Conservation (phyloP, 2,329 filamentous ascomycete species). For the Cytospora chrysosperma region DNA sequence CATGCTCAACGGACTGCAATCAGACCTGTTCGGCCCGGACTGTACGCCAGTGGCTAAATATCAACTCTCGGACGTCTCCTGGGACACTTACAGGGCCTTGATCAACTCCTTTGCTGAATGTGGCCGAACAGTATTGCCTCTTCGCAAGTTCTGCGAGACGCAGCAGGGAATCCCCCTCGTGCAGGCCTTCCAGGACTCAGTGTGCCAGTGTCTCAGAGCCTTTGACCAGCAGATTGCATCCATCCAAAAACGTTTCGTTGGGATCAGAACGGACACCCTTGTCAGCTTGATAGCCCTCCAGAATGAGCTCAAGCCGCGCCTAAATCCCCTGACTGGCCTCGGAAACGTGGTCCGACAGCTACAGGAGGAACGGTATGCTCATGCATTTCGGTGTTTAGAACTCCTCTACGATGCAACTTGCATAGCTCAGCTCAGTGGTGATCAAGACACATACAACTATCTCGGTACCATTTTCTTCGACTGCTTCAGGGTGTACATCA, state of each 20-base stretch:
- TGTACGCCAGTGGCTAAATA: constrained; percentile 41
- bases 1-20: constrained; percentile 79
- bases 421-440: constrained; percentile 67
- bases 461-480: constrained; percentile 72
- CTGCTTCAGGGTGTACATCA: constrained; percentile 79
- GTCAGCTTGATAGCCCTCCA: constrained; percentile 67
- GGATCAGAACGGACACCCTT: constrained; percentile 50
- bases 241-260: constrained; percentile 61
- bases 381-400: constrained; percentile 75
- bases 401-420: constrained; percentile 70
- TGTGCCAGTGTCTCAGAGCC: constrained; percentile 53
- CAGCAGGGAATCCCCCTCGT: constrained; percentile 56
- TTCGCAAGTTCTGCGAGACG: constrained; percentile 45
- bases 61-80: constrained; percentile 48
- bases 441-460: constrained; percentile 59
- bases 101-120: constrained; percentile 47
- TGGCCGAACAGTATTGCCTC: constrained; percentile 43
- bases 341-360: constrained; percentile 61
- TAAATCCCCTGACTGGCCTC: constrained; percentile 59
- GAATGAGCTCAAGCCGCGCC: constrained; percentile 52
- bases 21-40: constrained; percentile 62
- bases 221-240: constrained; percentile 60
- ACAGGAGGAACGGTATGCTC: constrained; percentile 45
- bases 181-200: constrained; percentile 68
- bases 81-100: constrained; percentile 50